Conservation (phyloP, 2,329 filamentous ascomycete species). For the Sphaerulina vaccinii region DNA sequence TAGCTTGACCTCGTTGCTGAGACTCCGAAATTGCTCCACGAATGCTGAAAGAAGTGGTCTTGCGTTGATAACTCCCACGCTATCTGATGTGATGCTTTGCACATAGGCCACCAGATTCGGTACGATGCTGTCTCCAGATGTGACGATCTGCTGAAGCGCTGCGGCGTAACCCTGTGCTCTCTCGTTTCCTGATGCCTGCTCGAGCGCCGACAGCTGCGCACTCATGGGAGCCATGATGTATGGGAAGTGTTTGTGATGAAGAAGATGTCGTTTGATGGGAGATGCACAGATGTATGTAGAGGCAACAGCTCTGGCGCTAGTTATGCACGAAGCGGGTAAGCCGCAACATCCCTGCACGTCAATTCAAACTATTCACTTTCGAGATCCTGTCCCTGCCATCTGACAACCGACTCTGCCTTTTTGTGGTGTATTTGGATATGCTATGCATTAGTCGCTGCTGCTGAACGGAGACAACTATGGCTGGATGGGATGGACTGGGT, state of each 20-base stretch:
- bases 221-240: slow-evolving; percentile 10
- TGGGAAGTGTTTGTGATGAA: background rate
- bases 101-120: slow-evolving; percentile 67
- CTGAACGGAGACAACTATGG: too few relatives aligned
- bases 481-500: too few relatives aligned
- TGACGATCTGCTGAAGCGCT: slow-evolving; percentile 57
- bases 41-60: slow-evolving; percentile 69
- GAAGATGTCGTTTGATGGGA: background rate
- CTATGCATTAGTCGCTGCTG: too few relatives aligned
- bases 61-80: slow-evolving; percentile 72
- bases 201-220: slow-evolving; percentile 16
- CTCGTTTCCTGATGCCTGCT: slow-evolving; percentile 17
- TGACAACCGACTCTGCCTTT: too few relatives aligned
- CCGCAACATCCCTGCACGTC: background rate
- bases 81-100: slow-evolving; percentile 62
- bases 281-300: background rate
- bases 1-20: slow-evolving; percentile 68
- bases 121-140: slow-evolving; percentile 48
- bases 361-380: background rate
- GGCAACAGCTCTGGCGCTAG: background rate
- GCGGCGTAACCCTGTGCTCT: slow-evolving; percentile 54
- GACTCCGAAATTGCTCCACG: slow-evolving; percentile 59
- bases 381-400: too few relatives aligned
- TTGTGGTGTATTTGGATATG: too few relatives aligned
- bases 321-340: background rate